These are phyloP conservation scores for Acer campestre DNA, from an alignment of 345 rosid genomes.

Conservation along the genomic window DNA sequence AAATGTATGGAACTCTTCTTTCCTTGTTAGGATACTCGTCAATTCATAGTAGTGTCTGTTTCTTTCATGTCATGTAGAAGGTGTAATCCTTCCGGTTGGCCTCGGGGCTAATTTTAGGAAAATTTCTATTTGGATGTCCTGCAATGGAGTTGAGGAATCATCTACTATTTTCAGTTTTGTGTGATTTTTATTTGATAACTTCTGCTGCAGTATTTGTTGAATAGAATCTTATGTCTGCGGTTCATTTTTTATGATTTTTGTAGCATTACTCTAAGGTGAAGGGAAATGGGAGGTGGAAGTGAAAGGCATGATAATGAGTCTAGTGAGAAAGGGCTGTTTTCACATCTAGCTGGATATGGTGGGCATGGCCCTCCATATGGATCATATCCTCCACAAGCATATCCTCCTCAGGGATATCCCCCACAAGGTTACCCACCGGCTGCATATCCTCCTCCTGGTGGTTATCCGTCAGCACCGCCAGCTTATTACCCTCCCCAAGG, in stretches of 20 bases:
- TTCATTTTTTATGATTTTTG: constrained; percentile 4
- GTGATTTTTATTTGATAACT: background rate
- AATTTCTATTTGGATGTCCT: background rate
- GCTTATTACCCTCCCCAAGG: constrained; percentile 52
- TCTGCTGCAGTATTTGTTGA: background rate
- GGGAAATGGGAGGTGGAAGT: constrained; percentile 50
- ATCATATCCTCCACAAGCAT: constrained; percentile 35
- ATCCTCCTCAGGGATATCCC: constrained; percentile 44
- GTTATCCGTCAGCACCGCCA: constrained; percentile 19
- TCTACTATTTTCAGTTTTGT: background rate
- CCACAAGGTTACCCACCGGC: constrained; percentile 49
- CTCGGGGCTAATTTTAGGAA: background rate
- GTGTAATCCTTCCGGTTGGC: background rate
- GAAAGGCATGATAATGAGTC: constrained; percentile 43
- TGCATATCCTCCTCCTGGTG: constrained; percentile 48
- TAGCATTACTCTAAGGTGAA: constrained; percentile 22
- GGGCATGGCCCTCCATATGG: constrained; percentile 44
- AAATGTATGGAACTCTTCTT: background rate
- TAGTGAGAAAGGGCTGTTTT: constrained; percentile 66
- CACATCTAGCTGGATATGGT: constrained; percentile 59
- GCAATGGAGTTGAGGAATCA: background rate
- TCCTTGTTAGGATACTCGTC: background rate
- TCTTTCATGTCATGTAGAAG: background rate
- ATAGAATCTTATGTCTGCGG: background rate
- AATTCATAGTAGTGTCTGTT: background rate